Evolutionary conservation across 2,329 filamentous ascomycete genomes (phyloP).

Genomic region (Penicillium nordicum): DNA sequence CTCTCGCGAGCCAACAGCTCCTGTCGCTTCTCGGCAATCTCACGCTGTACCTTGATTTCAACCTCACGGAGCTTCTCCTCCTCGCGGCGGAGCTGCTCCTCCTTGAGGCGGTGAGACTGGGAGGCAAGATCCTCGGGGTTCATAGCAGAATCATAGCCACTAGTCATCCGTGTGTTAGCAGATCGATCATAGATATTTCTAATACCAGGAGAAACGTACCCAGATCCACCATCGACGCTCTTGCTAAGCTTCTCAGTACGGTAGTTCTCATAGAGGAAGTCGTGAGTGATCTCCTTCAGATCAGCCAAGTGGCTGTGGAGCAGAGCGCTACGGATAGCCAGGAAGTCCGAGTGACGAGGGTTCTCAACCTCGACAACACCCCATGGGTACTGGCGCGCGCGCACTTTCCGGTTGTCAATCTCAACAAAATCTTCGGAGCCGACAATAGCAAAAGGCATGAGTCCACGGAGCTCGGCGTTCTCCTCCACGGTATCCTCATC

Average conservation of each 20-base stretch:
- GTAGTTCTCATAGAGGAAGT: conserved; percentile 99
- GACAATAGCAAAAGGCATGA: conserved; percentile 99
- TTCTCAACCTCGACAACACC: conserved; percentile 99
- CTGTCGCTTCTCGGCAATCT: conserved; percentile 99
- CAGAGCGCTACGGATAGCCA: conserved; percentile 92
- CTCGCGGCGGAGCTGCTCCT: conserved; percentile 97
- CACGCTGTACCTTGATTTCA: conserved; percentile 98
- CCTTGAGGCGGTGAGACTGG: conserved; percentile 97
- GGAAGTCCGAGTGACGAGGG: conserved; percentile 96
- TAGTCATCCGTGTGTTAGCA: conserved; percentile 39
- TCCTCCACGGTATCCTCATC: conserved; percentile 99
- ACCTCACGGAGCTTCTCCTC: conserved; percentile 99
- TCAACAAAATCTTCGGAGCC: conserved; percentile 94
- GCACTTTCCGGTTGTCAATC: conserved; percentile 85
- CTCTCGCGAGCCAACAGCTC: conserved; percentile 96
- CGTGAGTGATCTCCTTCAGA: conserved; percentile 98
- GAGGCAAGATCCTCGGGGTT: conserved; percentile 96
- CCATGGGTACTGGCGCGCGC: conserved; percentile 97
- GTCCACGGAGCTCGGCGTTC: conserved; percentile 91
- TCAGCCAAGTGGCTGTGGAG: conserved; percentile 97
- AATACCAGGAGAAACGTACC: conserved; percentile 59
- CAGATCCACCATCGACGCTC: conserved; percentile 87
- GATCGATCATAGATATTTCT: conserved; percentile 12
- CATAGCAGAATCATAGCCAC: conserved; percentile 73
- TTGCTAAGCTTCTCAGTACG: conserved; percentile 99